These are phyloP conservation scores for Carex cristatella DNA, from an alignment of 176 grass and related monocot genomes.

Conservation along the genomic window DNA sequence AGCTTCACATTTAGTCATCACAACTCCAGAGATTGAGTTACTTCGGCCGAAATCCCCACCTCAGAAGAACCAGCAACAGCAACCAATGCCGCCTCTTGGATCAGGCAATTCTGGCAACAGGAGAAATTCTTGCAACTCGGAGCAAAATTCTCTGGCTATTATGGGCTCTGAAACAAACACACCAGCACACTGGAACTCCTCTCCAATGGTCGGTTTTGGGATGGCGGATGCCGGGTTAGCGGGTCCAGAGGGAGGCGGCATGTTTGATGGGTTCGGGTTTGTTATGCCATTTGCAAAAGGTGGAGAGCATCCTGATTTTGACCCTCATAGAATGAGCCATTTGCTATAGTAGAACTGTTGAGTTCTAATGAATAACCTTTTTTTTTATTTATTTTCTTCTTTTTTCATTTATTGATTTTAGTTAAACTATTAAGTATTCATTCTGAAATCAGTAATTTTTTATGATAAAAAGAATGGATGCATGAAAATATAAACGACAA, in stretches of 20 bases:
- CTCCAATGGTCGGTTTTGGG: constrained; percentile 33
- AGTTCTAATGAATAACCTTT: constrained; percentile 4
- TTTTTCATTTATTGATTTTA: constrained; percentile 6
- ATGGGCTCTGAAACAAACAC: constrained; percentile 24
- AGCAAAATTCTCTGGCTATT: constrained; percentile 22
- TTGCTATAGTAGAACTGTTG: constrained; percentile 35
- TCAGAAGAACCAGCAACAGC: constrained; percentile 51
- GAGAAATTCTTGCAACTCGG: constrained; percentile 31
- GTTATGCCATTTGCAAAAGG: constrained; percentile 21
- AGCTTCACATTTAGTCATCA: constrained; percentile 75
- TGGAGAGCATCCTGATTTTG: constrained; percentile 25
- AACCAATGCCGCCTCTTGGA: constrained; percentile 12
- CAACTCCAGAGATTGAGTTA: constrained; percentile 81
- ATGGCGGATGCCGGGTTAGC: constrained; percentile 24
- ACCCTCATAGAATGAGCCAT: constrained; percentile 9
- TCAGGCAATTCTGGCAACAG: constrained; percentile 34
- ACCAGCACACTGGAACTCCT: constrained; percentile 29
- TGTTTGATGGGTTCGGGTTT: constrained; percentile 43
- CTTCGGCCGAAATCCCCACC: constrained; percentile 80
- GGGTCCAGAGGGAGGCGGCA: constrained; percentile 6
- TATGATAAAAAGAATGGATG: too few species aligned
- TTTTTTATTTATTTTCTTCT: not conserved
- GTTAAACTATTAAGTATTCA: not conserved
- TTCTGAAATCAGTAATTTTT: too few species aligned
- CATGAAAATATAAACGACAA: too few species aligned